These are phyloP conservation scores for Pneumocystis sp. DNA, from an alignment of 1,139 yeast species.

Conservation along the genomic window DNA sequence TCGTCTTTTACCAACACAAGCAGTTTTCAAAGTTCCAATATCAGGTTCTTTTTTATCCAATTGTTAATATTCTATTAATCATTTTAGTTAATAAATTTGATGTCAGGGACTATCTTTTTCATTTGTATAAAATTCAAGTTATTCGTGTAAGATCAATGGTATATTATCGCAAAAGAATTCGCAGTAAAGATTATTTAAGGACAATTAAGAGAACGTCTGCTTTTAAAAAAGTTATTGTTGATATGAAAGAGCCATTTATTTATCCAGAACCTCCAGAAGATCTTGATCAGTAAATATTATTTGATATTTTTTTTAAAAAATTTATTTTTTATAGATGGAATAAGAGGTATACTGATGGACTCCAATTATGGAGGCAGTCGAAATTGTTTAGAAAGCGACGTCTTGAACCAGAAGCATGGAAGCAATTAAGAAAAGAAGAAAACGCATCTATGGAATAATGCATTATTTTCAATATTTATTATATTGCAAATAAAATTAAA, in stretches of 20 bases:
- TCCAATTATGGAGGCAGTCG: not conserved
- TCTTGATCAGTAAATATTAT: not conserved
- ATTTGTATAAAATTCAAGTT: constrained; percentile 18
- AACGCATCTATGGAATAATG: not conserved
- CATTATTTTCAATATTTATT: not conserved
- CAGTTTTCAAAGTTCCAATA: not conserved
- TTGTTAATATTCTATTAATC: not conserved
- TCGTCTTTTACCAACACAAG: constrained; percentile 2
- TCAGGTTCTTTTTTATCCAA: not conserved
- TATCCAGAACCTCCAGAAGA: constrained; percentile 15
- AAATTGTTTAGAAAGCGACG: not conserved
- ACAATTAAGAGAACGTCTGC: not conserved
- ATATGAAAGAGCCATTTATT: constrained; percentile 19
- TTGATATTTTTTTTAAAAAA: not conserved
- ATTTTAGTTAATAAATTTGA: constrained; percentile 18
- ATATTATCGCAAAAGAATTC: constrained; percentile 4
- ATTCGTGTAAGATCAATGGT: constrained; percentile 13
- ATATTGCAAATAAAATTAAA: not conserved
- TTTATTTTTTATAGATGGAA: not conserved
- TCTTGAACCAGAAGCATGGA: not conserved
- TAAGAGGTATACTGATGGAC: not conserved
- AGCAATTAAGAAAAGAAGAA: not conserved
- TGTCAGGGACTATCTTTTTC: constrained; percentile 18
- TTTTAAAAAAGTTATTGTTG: constrained; percentile 18
- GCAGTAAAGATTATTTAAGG: not conserved